Evolutionary conservation across 1,284 basidiomycete species (phyloP), one percentile per base, ranked within the genome.

Genomic region (Rhodotorula sp.): DNA sequence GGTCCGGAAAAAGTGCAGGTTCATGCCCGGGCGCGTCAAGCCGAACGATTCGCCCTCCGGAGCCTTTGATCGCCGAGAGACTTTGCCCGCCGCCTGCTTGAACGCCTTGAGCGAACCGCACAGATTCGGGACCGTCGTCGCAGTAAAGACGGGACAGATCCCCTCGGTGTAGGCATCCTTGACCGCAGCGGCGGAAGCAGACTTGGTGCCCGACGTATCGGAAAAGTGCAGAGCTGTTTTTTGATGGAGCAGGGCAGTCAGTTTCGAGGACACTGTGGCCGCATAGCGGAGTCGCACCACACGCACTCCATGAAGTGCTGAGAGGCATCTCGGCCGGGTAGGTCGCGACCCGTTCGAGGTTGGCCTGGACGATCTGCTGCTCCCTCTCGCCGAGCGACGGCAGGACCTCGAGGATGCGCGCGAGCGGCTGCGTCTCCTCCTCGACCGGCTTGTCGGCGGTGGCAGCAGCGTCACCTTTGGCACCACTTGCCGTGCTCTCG

Each of bases 1-100:
- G 2, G 67, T 60, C 3, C 72, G 60, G 70, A 76, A 76, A 57
- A 76, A 76, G 60, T 76, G 72, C 61, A 76, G 57, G 70, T 76
- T 76, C 66, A 68, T 66, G 15, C 74, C 72, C n/a, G 72, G 65
- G 5, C 74, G 63, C 49, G 50, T 63, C 26, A 74, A 59, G n/a
- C 74, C 72, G 14, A 72, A 49, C 19, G 50, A 45, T 21, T 74
- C 72, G 38, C 64, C 65, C 43, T 74, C 68, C 34, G 47, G 60
- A 21, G 67, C 61, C 59, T 60, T 66, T 18, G 70, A 45, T 18
- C 54, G 62, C 43, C 52, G 54, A 43, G 62, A 63, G 64, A 68
- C 71, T 34, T 60, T 49, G 43, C 64, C 43, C 15, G 67, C 71
- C 12, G 72, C 64, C 26, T 61, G 62, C 67, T 76, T 76, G 70